Base-by-base conservation (phyloP, 352 stramenopile genomes). In the Halophytophthora polymorphica region DNA sequence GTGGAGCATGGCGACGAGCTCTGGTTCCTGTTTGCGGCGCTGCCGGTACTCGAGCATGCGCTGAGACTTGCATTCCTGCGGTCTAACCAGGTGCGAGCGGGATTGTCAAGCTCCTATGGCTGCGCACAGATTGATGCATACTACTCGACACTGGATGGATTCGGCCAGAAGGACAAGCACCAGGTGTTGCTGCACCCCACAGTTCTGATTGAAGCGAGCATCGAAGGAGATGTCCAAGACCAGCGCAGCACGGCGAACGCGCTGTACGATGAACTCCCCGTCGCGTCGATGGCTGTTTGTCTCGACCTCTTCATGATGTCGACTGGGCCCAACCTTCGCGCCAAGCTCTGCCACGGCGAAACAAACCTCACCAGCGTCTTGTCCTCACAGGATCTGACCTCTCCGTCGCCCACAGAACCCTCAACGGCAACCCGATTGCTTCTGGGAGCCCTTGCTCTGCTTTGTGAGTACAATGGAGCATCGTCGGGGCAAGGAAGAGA, bases 221-320 rank as follows among this genome's bases (percentile, higher is more conserved):
- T 14, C 2, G 37, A 45, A 3, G 42, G 11, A 23, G 44, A 37
- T 4, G 33, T 23, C 18, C 31, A 36, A 15, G 22, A 50, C 2
- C 18, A 47, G n/a, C 40, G n/a, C n/a, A n/a, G n/a, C n/a, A n/a
- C 5, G 5, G 10, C n/a, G 14, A 85, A 87, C 18, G 64, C 58
- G 17, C 53, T 90, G 12, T 90, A 90, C 53, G 44, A 66, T 34
- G 56, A 62, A 3, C 44, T 88, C 1, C 73, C 75, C 0, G 53
- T 58, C 1, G 71, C 66, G 0, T 66, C 66, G 3, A 48, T 90
- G 25, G 58, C 60, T 0, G 63, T 84, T 3, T 67, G 66, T 45
- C 49, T 90, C 23, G 80, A 90, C 46, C 58, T 88, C n/a, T 90
- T 90, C 42, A 90, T 90, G 80, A 87, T 86, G 69, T 62, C 71